Conservation (phyloP, 768 basidiomycete species). For the Naganishia vishniacii region DNA sequence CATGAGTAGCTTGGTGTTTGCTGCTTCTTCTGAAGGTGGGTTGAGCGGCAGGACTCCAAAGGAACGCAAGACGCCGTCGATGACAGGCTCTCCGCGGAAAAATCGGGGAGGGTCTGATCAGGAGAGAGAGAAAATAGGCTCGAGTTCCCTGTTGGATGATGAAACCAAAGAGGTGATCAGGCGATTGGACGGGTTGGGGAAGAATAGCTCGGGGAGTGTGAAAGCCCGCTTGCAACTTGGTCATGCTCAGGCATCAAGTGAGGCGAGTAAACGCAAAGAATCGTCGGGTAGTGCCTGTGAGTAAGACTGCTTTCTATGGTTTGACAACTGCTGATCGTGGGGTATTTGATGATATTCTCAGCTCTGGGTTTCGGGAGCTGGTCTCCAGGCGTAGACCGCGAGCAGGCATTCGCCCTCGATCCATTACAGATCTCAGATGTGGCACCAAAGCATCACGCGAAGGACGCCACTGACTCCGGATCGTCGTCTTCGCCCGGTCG, state of each 20-base stretch:
- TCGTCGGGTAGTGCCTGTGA: constrained; percentile 3
- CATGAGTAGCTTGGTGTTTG: constrained; percentile 35
- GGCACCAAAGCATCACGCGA: neutral
- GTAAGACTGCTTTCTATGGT: neutral
- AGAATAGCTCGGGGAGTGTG: constrained; percentile 49
- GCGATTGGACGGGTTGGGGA: constrained; percentile 84
- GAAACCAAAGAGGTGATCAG: constrained; percentile 84
- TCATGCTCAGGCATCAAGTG: constrained; percentile 29
- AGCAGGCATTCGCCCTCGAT: neutral
- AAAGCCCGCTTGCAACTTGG: constrained; percentile 1
- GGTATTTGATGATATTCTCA: neutral
- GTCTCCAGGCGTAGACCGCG: neutral
- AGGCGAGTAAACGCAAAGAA: neutral
- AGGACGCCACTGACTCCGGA: neutral
- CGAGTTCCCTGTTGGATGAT: constrained; percentile 61
- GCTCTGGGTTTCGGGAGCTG: neutral
- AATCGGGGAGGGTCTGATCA: neutral
- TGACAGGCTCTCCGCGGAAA: neutral
- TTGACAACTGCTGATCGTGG: neutral
- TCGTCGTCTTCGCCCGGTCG: neutral
- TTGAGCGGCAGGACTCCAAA: constrained; percentile 6
- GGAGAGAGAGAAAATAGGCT: neutral
- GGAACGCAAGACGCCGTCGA: constrained; percentile 8
- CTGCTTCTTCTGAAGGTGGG: constrained; percentile 26
- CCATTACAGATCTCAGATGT: neutral